These are phyloP conservation scores for Penicillium rolfsii DNA, from an alignment of 2,329 filamentous ascomycete genomes.

Conservation along the genomic window DNA sequence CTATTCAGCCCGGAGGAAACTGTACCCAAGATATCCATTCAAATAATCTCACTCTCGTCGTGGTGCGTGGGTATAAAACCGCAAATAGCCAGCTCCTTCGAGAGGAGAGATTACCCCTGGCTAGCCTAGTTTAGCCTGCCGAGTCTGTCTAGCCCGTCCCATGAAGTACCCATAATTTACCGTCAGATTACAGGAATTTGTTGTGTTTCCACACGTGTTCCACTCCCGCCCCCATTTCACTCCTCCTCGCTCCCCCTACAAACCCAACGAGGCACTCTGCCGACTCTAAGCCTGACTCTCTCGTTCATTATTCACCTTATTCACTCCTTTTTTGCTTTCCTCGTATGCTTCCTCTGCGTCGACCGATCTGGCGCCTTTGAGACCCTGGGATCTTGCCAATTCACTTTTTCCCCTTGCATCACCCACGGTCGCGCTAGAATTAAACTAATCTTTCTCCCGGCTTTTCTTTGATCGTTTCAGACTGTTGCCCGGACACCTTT, in stretches of 20 bases:
- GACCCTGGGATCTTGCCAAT: conserved; percentile 29
- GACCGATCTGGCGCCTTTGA: conserved; percentile 23
- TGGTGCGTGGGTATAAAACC: neutral
- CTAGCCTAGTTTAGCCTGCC: too few species aligned
- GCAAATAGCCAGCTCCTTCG: neutral
- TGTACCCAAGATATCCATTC: neutral
- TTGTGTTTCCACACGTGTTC: conserved; percentile 25
- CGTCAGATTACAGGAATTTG: conserved; percentile 9
- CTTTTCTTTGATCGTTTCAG: conserved; percentile 7
- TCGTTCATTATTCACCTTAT: conserved; percentile 33
- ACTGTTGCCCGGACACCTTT: conserved; percentile 20
- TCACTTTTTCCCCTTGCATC: conserved; percentile 24
- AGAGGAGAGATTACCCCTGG: neutral
- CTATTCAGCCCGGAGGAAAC: neutral
- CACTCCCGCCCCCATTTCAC: conserved; percentile 25
- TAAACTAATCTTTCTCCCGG: neutral
- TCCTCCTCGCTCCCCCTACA: conserved; percentile 8
- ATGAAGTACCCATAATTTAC: conserved; percentile 19
- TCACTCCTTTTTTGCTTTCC: conserved; percentile 27
- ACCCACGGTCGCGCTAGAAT: conserved; percentile 26
- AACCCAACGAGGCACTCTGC: conserved; percentile 11
- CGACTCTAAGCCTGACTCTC: conserved; percentile 16
- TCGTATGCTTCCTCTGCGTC: conserved; percentile 24
- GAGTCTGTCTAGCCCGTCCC: too few species aligned
- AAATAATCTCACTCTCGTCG: too few species aligned